Evolutionary conservation across 805 yeast genomes (phyloP).

Genomic region (Tetrapisispora phaffii): DNA sequence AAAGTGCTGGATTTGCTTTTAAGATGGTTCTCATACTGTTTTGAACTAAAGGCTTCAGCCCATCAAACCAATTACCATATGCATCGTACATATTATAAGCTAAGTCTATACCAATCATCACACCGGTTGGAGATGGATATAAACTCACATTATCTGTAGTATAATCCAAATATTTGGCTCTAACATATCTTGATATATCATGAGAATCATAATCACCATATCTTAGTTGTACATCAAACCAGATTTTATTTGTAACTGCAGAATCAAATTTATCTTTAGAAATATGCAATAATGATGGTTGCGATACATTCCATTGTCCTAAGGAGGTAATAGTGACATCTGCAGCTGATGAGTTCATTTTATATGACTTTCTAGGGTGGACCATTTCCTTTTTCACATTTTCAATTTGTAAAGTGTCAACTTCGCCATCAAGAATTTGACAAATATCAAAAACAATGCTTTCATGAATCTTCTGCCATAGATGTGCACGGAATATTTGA

Average conservation of each 20-base stretch:
- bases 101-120: conserved; percentile 80
- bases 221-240: conserved; percentile 91
- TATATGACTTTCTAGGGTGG: conserved; percentile 94
- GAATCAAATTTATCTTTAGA: conserved; percentile 53
- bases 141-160: conserved; percentile 76
- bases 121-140: conserved; percentile 91
- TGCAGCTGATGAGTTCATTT: conserved; percentile 93
- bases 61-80: conserved; percentile 97
- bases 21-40: conserved; percentile 87
- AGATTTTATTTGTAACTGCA: conserved; percentile 57
- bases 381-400: conserved; percentile 82
- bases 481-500: conserved; percentile 93
- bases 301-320: conserved; percentile 71
- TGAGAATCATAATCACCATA: conserved; percentile 98
- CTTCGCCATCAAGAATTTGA: conserved; percentile 80
- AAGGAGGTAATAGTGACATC: conserved; percentile 72
- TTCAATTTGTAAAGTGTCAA: conserved; percentile 74
- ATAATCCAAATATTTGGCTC: conserved; percentile 88
- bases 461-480: conserved; percentile 98
- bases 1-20: conserved; percentile 90
- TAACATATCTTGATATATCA: conserved; percentile 85
- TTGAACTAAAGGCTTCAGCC: conserved; percentile 79
- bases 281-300: conserved; percentile 73
- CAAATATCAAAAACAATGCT: conserved; percentile 87
- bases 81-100: conserved; percentile 95